Evolutionary conservation across 176 grass and related monocot genomes (phyloP).

Genomic region (Ananas comosus): DNA sequence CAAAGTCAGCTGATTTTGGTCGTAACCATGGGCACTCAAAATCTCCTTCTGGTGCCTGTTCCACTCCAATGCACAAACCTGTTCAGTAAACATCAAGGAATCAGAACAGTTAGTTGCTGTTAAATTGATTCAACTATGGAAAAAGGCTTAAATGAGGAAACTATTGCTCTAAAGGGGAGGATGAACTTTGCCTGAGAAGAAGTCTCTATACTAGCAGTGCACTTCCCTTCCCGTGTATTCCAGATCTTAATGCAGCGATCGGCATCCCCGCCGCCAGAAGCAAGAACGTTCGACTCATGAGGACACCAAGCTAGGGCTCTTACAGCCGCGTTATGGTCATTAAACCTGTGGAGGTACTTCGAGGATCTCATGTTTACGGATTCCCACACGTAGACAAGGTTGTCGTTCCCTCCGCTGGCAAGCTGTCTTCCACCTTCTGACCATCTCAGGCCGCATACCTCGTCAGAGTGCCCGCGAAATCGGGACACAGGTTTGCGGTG

Average conservation of each 20-base stretch:
- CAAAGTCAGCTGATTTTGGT: conserved; percentile 20
- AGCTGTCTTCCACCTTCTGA: conserved; percentile 18
- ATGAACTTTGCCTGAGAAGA: conserved; percentile 20
- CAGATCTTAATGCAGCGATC: conserved; percentile 32
- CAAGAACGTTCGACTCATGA: conserved; percentile 19
- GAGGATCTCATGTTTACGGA: conserved; percentile 4
- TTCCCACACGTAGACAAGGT: conserved; percentile 26
- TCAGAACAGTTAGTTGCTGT: neutral
- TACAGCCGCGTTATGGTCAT: conserved; percentile 20
- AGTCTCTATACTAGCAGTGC: conserved; percentile 18
- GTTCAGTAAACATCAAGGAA: neutral
- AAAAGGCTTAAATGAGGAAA: neutral
- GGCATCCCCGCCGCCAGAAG: conserved; percentile 23
- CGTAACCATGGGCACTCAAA: conserved; percentile 30
- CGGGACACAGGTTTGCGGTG: neutral
- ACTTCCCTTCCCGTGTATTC: conserved; percentile 23
- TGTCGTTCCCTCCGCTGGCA: conserved; percentile 31
- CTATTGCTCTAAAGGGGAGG: neutral
- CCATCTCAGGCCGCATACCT: conserved; percentile 33
- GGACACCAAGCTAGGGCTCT: conserved; percentile 36
- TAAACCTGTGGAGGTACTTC: conserved; percentile 25
- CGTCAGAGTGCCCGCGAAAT: conserved; percentile 18
- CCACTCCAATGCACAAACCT: conserved; percentile 40
- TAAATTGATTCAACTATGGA: neutral
- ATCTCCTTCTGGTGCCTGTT: conserved; percentile 40